These are phyloP conservation scores for Fibroporia radiculosa DNA, from an alignment of 768 basidiomycete genomes.

Conservation along the genomic window DNA sequence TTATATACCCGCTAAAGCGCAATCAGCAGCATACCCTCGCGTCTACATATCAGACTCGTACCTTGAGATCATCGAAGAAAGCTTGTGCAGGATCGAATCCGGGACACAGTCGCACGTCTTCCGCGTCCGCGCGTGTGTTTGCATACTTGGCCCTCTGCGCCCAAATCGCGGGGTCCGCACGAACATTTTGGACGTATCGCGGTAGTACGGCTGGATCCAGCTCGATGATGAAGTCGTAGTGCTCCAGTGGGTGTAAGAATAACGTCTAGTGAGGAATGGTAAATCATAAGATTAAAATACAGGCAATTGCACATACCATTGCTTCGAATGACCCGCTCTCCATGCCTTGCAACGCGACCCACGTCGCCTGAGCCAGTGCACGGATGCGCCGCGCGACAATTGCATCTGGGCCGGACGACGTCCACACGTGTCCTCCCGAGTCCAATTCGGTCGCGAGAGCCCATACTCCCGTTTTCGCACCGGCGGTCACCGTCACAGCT, in stretches of 20 bases:
- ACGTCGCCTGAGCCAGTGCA: constrained; percentile 70
- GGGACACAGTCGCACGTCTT: constrained; percentile 33
- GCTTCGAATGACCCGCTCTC: constrained; percentile 47
- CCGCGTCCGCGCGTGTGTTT: constrained; percentile 30
- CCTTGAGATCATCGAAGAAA: constrained; percentile 68
- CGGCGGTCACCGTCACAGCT: constrained; percentile 24
- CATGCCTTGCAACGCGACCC: constrained; percentile 45
- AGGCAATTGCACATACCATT: constrained; percentile 35
- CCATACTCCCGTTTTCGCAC: constrained; percentile 55
- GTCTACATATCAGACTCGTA: constrained; percentile 20
- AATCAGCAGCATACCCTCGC: background rate
- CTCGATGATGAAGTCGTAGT: constrained; percentile 82
- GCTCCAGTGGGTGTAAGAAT: constrained; percentile 74
- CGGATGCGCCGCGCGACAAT: constrained; percentile 69
- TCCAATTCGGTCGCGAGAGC: constrained; percentile 74
- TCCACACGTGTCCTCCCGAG: constrained; percentile 70
- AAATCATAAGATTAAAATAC: background rate
- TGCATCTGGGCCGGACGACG: constrained; percentile 50
- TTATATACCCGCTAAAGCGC: constrained; percentile 53
- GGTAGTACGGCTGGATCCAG: constrained; percentile 59
- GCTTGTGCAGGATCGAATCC: constrained; percentile 76
- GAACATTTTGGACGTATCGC: constrained; percentile 67
- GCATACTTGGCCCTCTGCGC: constrained; percentile 35
- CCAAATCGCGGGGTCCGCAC: constrained; percentile 42
- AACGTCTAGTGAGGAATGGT: constrained; percentile 47